Percentiles rank a stretch among this genome's conserved stretches.
Evolutionary conservation across 208 protist species (phyloP).

Genomic region (Tetramitus jugosus): DNA sequence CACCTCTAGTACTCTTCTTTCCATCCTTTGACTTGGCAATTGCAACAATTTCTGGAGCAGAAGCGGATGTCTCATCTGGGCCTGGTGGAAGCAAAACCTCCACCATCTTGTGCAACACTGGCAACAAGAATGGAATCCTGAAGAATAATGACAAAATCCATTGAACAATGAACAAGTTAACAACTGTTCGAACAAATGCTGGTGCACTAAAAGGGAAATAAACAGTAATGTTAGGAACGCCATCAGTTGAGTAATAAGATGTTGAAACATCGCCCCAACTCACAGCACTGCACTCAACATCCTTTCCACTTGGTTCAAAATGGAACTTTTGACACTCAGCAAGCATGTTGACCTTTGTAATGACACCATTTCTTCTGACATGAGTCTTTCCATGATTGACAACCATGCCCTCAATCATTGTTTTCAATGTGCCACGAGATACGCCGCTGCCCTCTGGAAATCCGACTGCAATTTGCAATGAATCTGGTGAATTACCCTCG

Average conservation of each 20-base stretch:
- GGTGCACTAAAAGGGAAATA: not conserved
- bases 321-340: no score
- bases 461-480: not conserved
- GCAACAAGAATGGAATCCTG: not conserved
- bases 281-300: no score
- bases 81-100: not conserved
- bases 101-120: not conserved
- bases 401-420: not conserved
- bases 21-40: no score
- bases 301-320: no score
- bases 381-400: not conserved
- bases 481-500: not conserved
- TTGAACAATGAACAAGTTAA: not conserved
- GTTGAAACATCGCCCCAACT: constrained; percentile 6
- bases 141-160: not conserved
- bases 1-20: not conserved
- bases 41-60: not conserved
- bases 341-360: not conserved
- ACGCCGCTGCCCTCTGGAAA: not conserved
- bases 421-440: not conserved
- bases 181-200: not conserved
- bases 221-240: not conserved
- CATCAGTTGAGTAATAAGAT: not conserved
- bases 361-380: not conserved
- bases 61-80: not conserved